Evolutionary conservation across 305 asterid genomes (phyloP).

Genomic region (Plantago rigida): DNA sequence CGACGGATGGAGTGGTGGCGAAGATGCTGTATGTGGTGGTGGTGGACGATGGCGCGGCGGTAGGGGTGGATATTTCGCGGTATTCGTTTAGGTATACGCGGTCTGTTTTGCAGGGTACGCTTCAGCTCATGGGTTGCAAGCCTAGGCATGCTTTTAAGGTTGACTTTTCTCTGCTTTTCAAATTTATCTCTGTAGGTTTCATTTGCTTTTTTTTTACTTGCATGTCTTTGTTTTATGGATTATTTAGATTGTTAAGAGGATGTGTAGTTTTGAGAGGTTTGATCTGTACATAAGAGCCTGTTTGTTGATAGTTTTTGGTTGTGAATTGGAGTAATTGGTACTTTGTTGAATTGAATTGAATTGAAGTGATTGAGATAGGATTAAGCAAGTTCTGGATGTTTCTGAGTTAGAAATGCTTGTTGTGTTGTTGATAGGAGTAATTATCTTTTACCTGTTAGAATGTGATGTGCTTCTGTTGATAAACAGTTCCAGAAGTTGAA

Average conservation of each 20-base stretch:
- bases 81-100: conserved; percentile 79
- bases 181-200: neutral
- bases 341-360: neutral
- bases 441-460: too few relatives aligned
- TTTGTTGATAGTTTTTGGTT: too few relatives aligned
- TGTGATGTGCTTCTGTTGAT: too few relatives aligned
- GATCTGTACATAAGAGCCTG: too few relatives aligned
- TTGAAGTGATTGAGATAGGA: too few relatives aligned
- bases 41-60: conserved; percentile 40
- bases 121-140: conserved; percentile 96
- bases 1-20: conserved; percentile 40
- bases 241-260: too few relatives aligned
- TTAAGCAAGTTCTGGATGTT: too few relatives aligned
- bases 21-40: conserved; percentile 78
- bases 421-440: too few relatives aligned
- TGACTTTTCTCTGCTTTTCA: neutral
- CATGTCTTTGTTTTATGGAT: neutral
- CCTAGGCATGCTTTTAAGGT: conserved; percentile 96
- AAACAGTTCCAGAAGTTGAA: too few relatives aligned
- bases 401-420: too few relatives aligned
- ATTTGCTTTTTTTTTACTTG: conserved; percentile 5
- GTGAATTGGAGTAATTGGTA: too few relatives aligned
- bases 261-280: too few relatives aligned
- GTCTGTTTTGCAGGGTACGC: conserved; percentile 77
- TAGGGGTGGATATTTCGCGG: conserved; percentile 21